A percentile compares a stretch with the other conserved stretches of the same genome.
Conservation (phyloP, 371 early-diverging fungal genomes). For the Mucor indicus region DNA sequence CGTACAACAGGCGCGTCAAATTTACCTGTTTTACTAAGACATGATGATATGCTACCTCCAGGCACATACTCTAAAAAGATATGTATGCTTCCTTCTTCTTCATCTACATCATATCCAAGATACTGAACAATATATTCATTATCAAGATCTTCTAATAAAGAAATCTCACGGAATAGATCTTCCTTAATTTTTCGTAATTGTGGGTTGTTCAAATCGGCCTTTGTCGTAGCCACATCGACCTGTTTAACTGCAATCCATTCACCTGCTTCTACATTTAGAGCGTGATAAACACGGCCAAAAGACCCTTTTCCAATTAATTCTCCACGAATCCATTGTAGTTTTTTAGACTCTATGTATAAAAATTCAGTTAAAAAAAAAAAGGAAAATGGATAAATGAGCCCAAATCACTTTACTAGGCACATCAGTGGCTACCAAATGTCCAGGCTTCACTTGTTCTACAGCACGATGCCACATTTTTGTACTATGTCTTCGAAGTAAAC, state of each 20-base stretch:
- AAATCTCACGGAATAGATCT: conserved; percentile 41
- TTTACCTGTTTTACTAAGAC: conserved; percentile 76
- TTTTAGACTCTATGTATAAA: conserved; percentile 21
- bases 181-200: conserved; percentile 37
- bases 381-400: not conserved
- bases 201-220: conserved; percentile 41
- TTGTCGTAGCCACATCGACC: conserved; percentile 78
- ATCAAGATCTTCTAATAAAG: conserved; percentile 60
- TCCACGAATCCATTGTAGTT: conserved; percentile 80
- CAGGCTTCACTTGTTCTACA: conserved; percentile 58
- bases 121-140: conserved; percentile 95
- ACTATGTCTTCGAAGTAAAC: conserved; percentile 45
- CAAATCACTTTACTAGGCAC: conserved; percentile 24
- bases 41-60: conserved; percentile 91
- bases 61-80: conserved; percentile 98
- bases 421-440: conserved; percentile 20
- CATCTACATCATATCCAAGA: conserved; percentile 61
- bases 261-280: conserved; percentile 79
- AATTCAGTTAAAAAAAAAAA: not conserved
- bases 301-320: conserved; percentile 95
- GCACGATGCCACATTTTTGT: conserved; percentile 68
- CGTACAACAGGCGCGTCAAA: conserved; percentile 82
- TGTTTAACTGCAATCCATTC: conserved; percentile 98
- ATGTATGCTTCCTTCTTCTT: conserved; percentile 71
- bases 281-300: conserved; percentile 96